A percentile compares a stretch with the other conserved stretches of the same genome.
Conservation (phyloP, 2,329 filamentous ascomycete species). For the Fusarium ambrosium region DNA sequence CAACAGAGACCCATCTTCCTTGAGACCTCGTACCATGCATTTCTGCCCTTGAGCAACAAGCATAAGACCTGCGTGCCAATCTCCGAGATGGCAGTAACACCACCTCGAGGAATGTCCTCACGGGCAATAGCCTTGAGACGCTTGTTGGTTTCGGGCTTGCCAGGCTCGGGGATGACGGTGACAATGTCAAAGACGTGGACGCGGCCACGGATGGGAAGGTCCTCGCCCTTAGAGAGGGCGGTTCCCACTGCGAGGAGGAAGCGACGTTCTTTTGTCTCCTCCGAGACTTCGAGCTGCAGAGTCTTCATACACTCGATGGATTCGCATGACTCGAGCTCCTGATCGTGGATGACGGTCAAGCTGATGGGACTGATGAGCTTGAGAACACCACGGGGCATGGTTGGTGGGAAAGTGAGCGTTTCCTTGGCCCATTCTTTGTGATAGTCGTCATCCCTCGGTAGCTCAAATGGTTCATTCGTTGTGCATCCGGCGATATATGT, state of each 20-base stretch:
- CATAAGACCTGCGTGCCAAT: slow-evolving; percentile 88
- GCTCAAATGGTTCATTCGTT: slow-evolving; percentile 77
- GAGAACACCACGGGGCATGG: slow-evolving; percentile 77
- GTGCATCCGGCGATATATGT: slow-evolving; percentile 84
- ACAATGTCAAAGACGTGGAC: slow-evolving; percentile 95
- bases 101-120: slow-evolving; percentile 92
- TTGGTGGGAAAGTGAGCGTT: slow-evolving; percentile 73
- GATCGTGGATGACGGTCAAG: slow-evolving; percentile 82
- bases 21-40: slow-evolving; percentile 94
- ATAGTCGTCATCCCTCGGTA: slow-evolving; percentile 88
- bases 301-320: slow-evolving; percentile 85
- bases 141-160: slow-evolving; percentile 85
- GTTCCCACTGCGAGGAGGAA: slow-evolving; percentile 89
- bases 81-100: slow-evolving; percentile 87
- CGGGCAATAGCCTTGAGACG: slow-evolving; percentile 88
- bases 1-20: slow-evolving; percentile 92
- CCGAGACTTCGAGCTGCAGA: slow-evolving; percentile 89
- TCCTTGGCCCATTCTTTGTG: slow-evolving; percentile 86
- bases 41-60: slow-evolving; percentile 95
- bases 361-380: slow-evolving; percentile 84
- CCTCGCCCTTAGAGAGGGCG: slow-evolving; percentile 88
- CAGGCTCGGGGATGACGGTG: slow-evolving; percentile 90
- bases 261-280: slow-evolving; percentile 88
- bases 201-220: slow-evolving; percentile 85
- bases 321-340: slow-evolving; percentile 81